phyloP scores from a whole-genome alignment of 164 flowering plant species.

The Piper betle region DNA sequence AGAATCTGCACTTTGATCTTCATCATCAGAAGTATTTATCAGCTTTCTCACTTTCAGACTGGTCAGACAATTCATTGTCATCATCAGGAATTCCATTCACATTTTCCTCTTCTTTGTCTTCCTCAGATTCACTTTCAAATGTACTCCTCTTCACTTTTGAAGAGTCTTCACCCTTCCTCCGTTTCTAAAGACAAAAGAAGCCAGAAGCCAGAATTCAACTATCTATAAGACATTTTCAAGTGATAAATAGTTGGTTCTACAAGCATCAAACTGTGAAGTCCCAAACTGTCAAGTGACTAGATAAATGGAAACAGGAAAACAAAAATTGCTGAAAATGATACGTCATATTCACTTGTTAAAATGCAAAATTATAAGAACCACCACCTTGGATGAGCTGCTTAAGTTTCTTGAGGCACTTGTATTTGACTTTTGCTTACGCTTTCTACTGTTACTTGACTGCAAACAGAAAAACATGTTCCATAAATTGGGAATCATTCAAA shows the following conservation, averaged over 20 bases:
- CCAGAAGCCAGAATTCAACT: neutral
- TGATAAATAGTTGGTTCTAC: too few species aligned
- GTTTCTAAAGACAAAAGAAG: constrained; percentile 22
- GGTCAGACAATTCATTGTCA: constrained; percentile 46
- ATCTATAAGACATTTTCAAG: neutral
- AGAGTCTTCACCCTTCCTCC: constrained; percentile 25
- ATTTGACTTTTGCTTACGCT: constrained; percentile 53
- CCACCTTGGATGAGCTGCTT: constrained; percentile 32
- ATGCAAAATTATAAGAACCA: neutral
- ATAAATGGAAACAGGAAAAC: too few species aligned
- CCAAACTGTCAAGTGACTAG: too few species aligned
- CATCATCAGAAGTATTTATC: constrained; percentile 38
- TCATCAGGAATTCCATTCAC: constrained; percentile 51
- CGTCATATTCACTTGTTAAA: neutral
- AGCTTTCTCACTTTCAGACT: constrained; percentile 53
- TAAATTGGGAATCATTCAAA: neutral
- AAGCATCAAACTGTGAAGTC: too few species aligned
- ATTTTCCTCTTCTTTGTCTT: constrained; percentile 42
- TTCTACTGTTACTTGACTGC: constrained; percentile 46
- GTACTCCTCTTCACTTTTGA: constrained; percentile 24
- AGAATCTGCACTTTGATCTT: constrained; percentile 40
- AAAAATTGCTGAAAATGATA: neutral
- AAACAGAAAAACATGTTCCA: neutral
- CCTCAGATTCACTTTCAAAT: constrained; percentile 36
- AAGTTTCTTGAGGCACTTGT: constrained; percentile 22